phyloP scores from a whole-genome alignment of 1,284 basidiomycete genomes.

The Phlebopus sp. region DNA sequence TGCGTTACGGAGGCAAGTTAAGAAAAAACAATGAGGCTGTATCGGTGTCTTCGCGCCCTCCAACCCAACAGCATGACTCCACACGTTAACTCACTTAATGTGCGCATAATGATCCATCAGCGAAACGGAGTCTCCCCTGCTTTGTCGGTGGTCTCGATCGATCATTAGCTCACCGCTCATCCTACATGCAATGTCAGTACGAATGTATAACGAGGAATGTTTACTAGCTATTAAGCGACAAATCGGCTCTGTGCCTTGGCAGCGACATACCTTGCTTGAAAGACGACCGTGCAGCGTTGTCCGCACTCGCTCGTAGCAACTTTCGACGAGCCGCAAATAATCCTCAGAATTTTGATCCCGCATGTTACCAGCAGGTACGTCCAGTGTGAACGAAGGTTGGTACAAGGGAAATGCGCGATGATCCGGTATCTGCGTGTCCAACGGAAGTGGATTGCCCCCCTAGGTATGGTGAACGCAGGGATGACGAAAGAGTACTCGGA shows the following conservation, averaged over 20 bases:
- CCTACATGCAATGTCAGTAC: too few relatives aligned
- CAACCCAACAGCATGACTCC: too few relatives aligned
- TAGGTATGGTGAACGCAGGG: constrained; percentile 24
- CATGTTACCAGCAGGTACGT: constrained; percentile 69
- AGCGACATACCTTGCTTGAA: not conserved
- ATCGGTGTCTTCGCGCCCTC: too few relatives aligned
- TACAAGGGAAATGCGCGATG: constrained; percentile 69
- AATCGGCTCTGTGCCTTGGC: not conserved
- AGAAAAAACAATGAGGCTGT: too few relatives aligned
- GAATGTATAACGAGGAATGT: too few relatives aligned
- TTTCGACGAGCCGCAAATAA: constrained; percentile 42
- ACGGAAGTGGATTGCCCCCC: constrained; percentile 50
- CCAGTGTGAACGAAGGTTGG: constrained; percentile 76
- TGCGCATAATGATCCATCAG: too few relatives aligned
- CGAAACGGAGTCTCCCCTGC: too few relatives aligned
- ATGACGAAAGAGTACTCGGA: constrained; percentile 7
- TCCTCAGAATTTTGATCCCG: constrained; percentile 67
- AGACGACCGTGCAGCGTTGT: constrained; percentile 16
- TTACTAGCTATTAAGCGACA: not conserved
- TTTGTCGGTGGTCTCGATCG: too few relatives aligned
- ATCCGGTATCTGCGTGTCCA: constrained; percentile 68
- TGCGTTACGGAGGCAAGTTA: too few relatives aligned
- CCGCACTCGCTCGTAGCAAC: constrained; percentile 24
- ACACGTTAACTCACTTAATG: too few relatives aligned
- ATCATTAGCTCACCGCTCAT: too few relatives aligned